Base-by-base conservation (phyloP, 169 alveolate genomes). In the Amoebophrya sp. region DNA sequence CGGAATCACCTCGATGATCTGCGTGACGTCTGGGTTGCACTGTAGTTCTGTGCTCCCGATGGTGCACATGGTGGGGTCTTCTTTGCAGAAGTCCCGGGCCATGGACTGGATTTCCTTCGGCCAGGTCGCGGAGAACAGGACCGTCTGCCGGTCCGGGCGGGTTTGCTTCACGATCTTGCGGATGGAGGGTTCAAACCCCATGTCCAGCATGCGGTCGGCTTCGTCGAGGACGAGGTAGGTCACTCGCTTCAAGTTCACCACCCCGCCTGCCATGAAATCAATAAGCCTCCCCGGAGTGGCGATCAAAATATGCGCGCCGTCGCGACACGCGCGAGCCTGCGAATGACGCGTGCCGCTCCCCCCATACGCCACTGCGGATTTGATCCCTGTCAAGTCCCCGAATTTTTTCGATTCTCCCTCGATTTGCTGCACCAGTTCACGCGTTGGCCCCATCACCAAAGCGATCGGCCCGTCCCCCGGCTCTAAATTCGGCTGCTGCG, bases 101-200 rank as follows among this genome's bases (percentile, higher is more conserved):
- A 98, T 94, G 50, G 95, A 92, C 92, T 97, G 97, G 31, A 98
- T 58, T 38, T 88, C 96, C 90, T 95, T 92, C 23, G 98, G 99
- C 98, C 98, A 97, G 1, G 99, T 98, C 0, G 99, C 99, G 42
- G 97, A 94, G 93, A 97, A 98, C 94, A 98, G 94, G 67, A 96
- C 89, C 23, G 97, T 95, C 94, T 97, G 98, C 89, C 98, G 91
- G 91, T 97, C 98, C 41, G 98, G 98, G 43, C 98, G 92, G 45
- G 96, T 96, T 90, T 97, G 97, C 43, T 38, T 13, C 48, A 96
- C 96, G 70, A 97, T 96, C 94, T 96, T 96, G 92, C 99, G 93
- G 48, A 98, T 98, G 93, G 96, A 97, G n/a, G 97, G 97, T 92
- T 98, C 99, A 94, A 98, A 98, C 1, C 99, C 99, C 99, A 98